Percentiles rank a stretch among this genome's conserved stretches.
Evolutionary conservation across 2,329 filamentous ascomycete genomes (phyloP).

Genomic region (Huntiella savannae): DNA sequence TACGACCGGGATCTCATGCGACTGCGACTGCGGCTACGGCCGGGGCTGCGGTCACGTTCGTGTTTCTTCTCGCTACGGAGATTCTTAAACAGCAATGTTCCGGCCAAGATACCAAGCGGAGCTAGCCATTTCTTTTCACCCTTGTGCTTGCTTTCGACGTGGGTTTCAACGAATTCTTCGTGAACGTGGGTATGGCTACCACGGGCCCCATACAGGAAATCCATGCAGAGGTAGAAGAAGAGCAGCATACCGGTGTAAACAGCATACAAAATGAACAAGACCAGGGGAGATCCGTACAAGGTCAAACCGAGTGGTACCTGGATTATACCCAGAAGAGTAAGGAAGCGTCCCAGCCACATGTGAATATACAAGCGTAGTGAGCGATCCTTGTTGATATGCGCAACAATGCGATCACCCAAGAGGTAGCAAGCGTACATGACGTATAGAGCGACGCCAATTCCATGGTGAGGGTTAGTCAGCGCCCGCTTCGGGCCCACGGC

Average conservation of each 20-base stretch:
- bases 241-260: constrained; percentile 58
- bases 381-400: constrained; percentile 28
- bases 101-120: constrained; percentile 33
- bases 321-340: constrained; percentile 63
- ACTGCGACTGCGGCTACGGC: constrained; percentile 17
- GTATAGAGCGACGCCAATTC: constrained; percentile 65
- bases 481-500: constrained; percentile 56
- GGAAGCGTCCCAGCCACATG: constrained; percentile 65
- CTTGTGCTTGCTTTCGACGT: constrained; percentile 18
- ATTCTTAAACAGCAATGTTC: constrained; percentile 26
- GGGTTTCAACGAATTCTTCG: constrained; percentile 22
- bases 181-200: constrained; percentile 32
- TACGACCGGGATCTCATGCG: constrained; percentile 17
- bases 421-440: constrained; percentile 52
- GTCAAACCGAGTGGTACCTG: constrained; percentile 82
- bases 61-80: constrained; percentile 23
- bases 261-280: constrained; percentile 69
- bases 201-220: constrained; percentile 41
- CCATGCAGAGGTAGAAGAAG: constrained; percentile 59
- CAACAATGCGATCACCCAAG: constrained; percentile 47
- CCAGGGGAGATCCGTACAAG: constrained; percentile 75
- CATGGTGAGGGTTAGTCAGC: constrained; percentile 67
- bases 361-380: constrained; percentile 48
- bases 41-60: constrained; percentile 20
- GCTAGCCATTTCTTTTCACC: constrained; percentile 28